These are phyloP conservation scores for Aspergillus chevalieri DNA, from an alignment of 2,329 filamentous ascomycete species.

Conservation along the genomic window DNA sequence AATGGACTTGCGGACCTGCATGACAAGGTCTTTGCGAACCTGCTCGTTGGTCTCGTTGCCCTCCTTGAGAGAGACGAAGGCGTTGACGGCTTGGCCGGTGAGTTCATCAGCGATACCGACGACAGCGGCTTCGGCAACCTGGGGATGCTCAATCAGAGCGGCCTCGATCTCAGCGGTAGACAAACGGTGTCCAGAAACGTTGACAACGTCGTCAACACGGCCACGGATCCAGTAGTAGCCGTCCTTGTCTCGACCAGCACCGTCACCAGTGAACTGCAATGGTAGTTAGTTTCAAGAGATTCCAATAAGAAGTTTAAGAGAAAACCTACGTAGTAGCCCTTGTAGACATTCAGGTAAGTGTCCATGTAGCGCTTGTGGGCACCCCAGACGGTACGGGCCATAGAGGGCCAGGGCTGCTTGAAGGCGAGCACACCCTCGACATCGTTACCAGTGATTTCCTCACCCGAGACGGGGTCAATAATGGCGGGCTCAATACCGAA, in stretches of 20 bases:
- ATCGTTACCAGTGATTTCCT: constrained; percentile 90
- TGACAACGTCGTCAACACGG: constrained; percentile 96
- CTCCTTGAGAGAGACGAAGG: constrained; percentile 90
- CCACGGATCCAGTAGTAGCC: constrained; percentile 99
- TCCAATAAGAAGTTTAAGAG: no score
- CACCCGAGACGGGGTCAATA: constrained; percentile 90
- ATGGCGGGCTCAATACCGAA: constrained; percentile 97
- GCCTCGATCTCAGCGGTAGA: constrained; percentile 98
- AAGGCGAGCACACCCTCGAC: constrained; percentile 95
- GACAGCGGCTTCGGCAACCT: constrained; percentile 86
- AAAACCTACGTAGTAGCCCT: constrained; percentile 85
- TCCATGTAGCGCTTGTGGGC: constrained; percentile 99
- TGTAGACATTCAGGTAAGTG: constrained; percentile 95
- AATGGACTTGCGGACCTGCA: constrained; percentile 95
- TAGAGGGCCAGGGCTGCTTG: constrained; percentile 97
- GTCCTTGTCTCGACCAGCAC: constrained; percentile 91
- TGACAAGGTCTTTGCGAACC: constrained; percentile 84
- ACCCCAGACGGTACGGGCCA: constrained; percentile 96
- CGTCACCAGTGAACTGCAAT: constrained; percentile 57
- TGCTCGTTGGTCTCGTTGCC: constrained; percentile 68
- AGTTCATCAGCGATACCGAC: constrained; percentile 91
- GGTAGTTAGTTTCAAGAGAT: no score
- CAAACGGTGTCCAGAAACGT: constrained; percentile 91
- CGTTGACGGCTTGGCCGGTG: constrained; percentile 94
- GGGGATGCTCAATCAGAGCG: constrained; percentile 81